Evolutionary conservation across 2,329 filamentous ascomycete genomes (phyloP), one percentile per base, ranked within the genome.

Genomic region (Penicillium sp.): DNA sequence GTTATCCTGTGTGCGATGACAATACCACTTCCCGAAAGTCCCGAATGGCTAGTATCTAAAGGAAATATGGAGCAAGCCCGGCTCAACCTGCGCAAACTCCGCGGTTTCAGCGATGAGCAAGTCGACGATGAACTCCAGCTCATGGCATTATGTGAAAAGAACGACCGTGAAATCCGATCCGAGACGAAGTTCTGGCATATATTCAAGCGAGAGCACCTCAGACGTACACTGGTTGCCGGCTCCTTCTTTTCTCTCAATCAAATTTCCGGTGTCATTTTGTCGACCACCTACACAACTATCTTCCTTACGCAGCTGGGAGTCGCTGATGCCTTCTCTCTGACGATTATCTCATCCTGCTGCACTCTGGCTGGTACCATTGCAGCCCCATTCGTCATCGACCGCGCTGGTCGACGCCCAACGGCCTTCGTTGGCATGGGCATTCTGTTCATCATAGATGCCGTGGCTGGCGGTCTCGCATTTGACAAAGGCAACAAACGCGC

Each of bases 201-300:
- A 14, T 70, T 73, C 53, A 57, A 67, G 35, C 58, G 57, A 20
- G 44, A 66, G 16, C 64, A 73, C 46, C 58, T 74, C 42, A 63
- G 64, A 44, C 69, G 70, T 14, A 73, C 71, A 14, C 45, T 73
- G 28, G 67, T 66, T 6, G 69, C 64, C 1, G 69, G 69, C 3
- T 66, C 69, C 1, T 69, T 71, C 46, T 69, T 66, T 47, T 69
- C 64, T 31, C 54, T 71, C 16, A 70, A 69, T 41, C 70, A 73
- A 44, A 62, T 73, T 18, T 69, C 68, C 5, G 70, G 70, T 10
- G 50, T 72, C 45, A 71, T 73, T 28, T 62, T 73, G 8, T 68
- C 67, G 20, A 68, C 65, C 1, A 72, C 70, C 2, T 74, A 74
- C 48, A 62, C 69, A 9, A 73, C 70, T 0, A 64, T 73, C 42